Base-by-base conservation (phyloP, 495 filamentous ascomycete species). In the Xylaria longipes region DNA sequence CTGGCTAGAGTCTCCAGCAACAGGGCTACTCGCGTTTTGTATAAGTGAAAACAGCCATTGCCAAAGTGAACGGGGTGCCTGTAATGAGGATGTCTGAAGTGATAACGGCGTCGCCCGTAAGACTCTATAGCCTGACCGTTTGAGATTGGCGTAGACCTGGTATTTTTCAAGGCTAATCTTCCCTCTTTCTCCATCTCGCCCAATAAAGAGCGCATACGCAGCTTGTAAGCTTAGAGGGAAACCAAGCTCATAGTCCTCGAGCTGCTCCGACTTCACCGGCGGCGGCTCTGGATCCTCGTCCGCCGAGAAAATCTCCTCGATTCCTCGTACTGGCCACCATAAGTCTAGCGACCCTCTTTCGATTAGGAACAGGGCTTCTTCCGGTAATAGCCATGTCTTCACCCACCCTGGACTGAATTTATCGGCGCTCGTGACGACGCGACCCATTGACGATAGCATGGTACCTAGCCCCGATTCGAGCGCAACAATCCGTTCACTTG, bases 151-250 rank as follows among this genome's bases (percentile, higher is more conserved):
- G 76, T 92, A 99, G 3, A 99, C 96, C 31, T 91, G 90, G 76
- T 92, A 98, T 72, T 93, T 87, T 75, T 97, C 95, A n/a, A 97
- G 64, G 65, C 80, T 85, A 61, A 88, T 82, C 72, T 89, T 89
- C 14, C 86, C 89, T n/a, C 84, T 80, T 46, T 88, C 83, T 6
- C 82, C 91, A 68, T 88, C 89, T 22, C 83, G 80, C 17, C 91
- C 93, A 73, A 93, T 86, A 72, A 93, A 89, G 50, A 91, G 87
- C 37, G 96, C 87, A 83, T 98, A 99, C 1, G 92, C 94, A 6
- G 92, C 94, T 80, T 98, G 93, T 37, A 98, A 79, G 74, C 93
- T 96, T 86, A 98, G 91, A 0, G 95, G 94, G 27, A 95, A 81
- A 0, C 90, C 92, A 9, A 85, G 76, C n/a, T 91, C 87, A 72